These are phyloP conservation scores for Pelargonium fulgidum DNA, from an alignment of 441 rosid genomes.

Conservation along the genomic window DNA sequence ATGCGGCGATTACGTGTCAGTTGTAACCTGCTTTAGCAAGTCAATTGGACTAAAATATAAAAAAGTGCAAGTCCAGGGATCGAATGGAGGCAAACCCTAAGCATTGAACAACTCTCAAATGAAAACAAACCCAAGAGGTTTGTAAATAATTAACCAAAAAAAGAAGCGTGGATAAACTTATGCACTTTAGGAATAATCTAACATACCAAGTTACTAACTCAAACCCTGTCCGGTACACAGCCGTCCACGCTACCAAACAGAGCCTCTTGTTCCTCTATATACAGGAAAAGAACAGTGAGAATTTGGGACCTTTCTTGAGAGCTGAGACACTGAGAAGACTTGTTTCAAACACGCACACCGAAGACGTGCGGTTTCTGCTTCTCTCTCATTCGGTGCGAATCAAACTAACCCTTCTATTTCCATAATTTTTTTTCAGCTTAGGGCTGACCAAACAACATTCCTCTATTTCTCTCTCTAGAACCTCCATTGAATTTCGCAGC, in stretches of 20 bases:
- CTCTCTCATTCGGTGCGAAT: conserved; percentile 1
- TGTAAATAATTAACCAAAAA: too few relatives aligned
- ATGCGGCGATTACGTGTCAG: too few relatives aligned
- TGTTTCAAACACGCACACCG: not conserved
- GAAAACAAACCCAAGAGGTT: too few relatives aligned
- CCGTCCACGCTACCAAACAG: not conserved
- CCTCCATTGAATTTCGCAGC: not conserved
- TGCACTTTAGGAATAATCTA: not conserved
- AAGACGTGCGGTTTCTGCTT: not conserved
- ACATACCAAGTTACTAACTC: not conserved
- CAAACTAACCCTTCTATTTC: not conserved
- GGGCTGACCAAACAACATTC: not conserved
- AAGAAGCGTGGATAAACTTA: not conserved
- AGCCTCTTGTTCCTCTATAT: not conserved
- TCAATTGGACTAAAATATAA: too few relatives aligned
- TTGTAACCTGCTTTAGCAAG: too few relatives aligned
- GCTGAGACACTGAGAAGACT: not conserved
- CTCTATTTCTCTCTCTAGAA: conserved; percentile 2
- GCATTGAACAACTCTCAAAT: too few relatives aligned
- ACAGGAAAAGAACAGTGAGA: not conserved
- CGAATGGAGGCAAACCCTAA: too few relatives aligned
- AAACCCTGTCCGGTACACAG: not conserved
- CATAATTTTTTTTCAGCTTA: not conserved
- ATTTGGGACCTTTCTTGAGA: not conserved
- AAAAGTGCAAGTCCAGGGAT: too few relatives aligned